Conservation (phyloP, 2,329 filamentous ascomycete species). For the Lachnellula subtilissima region DNA sequence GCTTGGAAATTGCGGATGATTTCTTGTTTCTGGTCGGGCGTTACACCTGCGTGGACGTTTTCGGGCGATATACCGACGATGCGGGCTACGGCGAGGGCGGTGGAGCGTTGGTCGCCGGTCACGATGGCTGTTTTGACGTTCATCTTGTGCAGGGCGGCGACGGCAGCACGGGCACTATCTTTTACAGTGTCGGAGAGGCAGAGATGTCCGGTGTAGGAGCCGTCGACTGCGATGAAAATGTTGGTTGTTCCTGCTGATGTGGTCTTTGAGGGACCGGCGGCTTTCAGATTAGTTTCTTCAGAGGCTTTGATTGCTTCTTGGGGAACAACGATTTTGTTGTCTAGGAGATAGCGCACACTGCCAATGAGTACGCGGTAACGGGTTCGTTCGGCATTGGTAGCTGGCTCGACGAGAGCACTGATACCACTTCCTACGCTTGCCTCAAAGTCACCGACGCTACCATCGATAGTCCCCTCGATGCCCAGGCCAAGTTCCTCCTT, state of each 20-base stretch:
- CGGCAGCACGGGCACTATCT: slow-evolving; percentile 72
- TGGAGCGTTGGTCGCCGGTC: slow-evolving; percentile 83
- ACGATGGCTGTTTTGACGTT: slow-evolving; percentile 86
- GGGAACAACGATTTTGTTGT: slow-evolving; percentile 64
- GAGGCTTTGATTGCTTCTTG: slow-evolving; percentile 58
- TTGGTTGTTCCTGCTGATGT: slow-evolving; percentile 69
- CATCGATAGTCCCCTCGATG: slow-evolving; percentile 70
- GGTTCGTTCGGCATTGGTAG: slow-evolving; percentile 58
- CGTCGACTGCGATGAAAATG: slow-evolving; percentile 87
- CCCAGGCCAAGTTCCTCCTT: slow-evolving; percentile 70
- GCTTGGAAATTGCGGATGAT: slow-evolving; percentile 76
- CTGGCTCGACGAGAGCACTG: slow-evolving; percentile 74
- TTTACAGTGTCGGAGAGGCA: slow-evolving; percentile 90
- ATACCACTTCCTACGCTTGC: slow-evolving; percentile 82
- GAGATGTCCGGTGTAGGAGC: slow-evolving; percentile 73
- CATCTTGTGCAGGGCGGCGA: slow-evolving; percentile 78
- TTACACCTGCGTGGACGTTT: slow-evolving; percentile 80
- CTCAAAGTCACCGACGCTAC: slow-evolving; percentile 79
- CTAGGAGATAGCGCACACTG: slow-evolving; percentile 71
- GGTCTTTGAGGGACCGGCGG: slow-evolving; percentile 33
- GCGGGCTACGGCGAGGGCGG: slow-evolving; percentile 76
- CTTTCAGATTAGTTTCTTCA: slow-evolving; percentile 50
- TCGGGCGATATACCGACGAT: slow-evolving; percentile 73
- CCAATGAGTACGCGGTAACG: slow-evolving; percentile 80
- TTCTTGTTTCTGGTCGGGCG: slow-evolving; percentile 83